Percentiles rank a stretch among this genome's conserved stretches.
Evolutionary conservation across 257 asterid species (phyloP).

Genomic region (Solanum sejunctum): DNA sequence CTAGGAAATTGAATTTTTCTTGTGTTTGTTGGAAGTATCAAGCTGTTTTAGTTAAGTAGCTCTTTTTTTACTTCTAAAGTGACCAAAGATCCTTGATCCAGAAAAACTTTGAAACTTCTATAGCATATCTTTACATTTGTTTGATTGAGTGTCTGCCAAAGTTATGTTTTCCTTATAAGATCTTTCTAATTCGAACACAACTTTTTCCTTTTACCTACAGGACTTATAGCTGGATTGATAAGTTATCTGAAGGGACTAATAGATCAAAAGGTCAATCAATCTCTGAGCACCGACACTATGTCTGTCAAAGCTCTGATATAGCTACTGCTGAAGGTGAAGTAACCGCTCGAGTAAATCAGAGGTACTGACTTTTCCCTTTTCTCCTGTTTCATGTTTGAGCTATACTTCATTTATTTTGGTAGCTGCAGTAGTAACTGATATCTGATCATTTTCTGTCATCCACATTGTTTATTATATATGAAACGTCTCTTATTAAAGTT

Average conservation of each 20-base stretch:
- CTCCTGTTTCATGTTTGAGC: neutral
- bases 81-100: neutral
- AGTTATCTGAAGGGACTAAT: neutral
- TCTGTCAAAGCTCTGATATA: neutral
- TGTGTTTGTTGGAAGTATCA: neutral
- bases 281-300: neutral
- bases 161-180: neutral
- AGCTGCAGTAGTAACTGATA: neutral
- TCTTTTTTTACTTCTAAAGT: neutral
- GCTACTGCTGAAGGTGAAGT: neutral
- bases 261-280: neutral
- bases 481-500: neutral
- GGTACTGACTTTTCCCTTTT: neutral
- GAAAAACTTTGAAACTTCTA: neutral
- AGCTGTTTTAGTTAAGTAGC: neutral
- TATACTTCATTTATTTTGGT: neutral
- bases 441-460: neutral
- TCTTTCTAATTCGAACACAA: neutral
- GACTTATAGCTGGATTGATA: neutral
- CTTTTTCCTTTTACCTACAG: neutral
- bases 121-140: neutral
- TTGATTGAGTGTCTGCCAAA: neutral
- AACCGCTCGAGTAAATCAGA: neutral
- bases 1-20: neutral
- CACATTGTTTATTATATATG: neutral